Percentiles rank a stretch among this genome's conserved stretches.
These are phyloP conservation scores for Xylaria sp. DNA, from an alignment of 2,329 filamentous ascomycete genomes.

Conservation along the genomic window DNA sequence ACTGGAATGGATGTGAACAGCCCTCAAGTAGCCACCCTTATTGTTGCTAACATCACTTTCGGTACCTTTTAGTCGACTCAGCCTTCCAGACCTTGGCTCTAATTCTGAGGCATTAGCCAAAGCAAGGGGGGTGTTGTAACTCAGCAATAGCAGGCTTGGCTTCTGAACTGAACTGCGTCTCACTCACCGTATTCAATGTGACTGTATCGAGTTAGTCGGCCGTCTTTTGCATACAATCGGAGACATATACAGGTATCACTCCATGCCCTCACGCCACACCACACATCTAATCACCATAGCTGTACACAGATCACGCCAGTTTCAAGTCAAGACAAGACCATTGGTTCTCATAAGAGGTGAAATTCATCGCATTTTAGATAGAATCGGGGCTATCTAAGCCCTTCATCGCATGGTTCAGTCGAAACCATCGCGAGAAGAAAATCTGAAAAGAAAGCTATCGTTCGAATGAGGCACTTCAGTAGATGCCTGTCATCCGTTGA, in stretches of 20 bases:
- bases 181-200: too few species aligned
- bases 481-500: constrained; percentile 1
- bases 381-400: constrained; percentile 12
- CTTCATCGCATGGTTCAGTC: background rate
- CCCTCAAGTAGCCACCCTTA: too few species aligned
- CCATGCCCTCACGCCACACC: background rate
- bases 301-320: background rate
- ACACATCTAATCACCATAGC: background rate
- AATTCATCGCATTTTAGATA: constrained; percentile 16
- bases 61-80: too few species aligned
- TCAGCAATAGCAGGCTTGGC: too few species aligned
- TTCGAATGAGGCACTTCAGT: background rate
- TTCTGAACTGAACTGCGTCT: too few species aligned
- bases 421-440: constrained; percentile 1
- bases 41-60: too few species aligned
- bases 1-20: too few species aligned
- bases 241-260: background rate
- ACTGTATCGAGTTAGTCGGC: too few species aligned
- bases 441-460: background rate
- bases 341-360: background rate
- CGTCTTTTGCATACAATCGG: too few species aligned
- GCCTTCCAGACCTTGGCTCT: too few species aligned
- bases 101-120: too few species aligned
- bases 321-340: background rate
- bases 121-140: too few species aligned